Conservation (phyloP, 306 rosid species). For the Myrica gale region DNA sequence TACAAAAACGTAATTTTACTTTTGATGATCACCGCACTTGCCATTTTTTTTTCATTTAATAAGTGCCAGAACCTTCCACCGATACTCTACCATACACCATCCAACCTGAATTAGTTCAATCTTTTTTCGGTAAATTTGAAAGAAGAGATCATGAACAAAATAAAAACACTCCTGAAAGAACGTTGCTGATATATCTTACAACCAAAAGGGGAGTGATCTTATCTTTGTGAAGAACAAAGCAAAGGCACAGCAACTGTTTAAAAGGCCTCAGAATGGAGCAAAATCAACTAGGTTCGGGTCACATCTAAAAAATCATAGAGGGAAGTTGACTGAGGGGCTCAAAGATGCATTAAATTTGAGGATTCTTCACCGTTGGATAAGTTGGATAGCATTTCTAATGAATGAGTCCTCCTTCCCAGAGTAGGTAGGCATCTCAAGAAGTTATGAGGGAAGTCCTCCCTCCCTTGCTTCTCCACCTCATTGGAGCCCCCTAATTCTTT, state of each 20-base stretch:
- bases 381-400: background rate
- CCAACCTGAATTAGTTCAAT: no score
- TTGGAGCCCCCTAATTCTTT: background rate
- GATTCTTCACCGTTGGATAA: slow-evolving; percentile 1
- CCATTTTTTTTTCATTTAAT: background rate
- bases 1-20: background rate
- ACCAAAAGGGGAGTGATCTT: no score
- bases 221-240: no score
- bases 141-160: no score
- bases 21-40: background rate
- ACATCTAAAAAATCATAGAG: background rate
- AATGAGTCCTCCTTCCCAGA: background rate
- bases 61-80: background rate
- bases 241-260: no score
- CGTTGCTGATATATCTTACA: no score
- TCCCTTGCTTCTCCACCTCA: background rate
- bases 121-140: no score
- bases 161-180: no score
- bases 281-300: no score
- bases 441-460: background rate
- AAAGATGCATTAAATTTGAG: background rate
- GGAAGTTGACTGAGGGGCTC: background rate
- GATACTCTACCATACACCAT: no score
- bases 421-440: background rate
- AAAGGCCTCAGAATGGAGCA: no score